Conservation (phyloP, 164 flowering plant genomes). For the Aristolochia fimbriata region DNA sequence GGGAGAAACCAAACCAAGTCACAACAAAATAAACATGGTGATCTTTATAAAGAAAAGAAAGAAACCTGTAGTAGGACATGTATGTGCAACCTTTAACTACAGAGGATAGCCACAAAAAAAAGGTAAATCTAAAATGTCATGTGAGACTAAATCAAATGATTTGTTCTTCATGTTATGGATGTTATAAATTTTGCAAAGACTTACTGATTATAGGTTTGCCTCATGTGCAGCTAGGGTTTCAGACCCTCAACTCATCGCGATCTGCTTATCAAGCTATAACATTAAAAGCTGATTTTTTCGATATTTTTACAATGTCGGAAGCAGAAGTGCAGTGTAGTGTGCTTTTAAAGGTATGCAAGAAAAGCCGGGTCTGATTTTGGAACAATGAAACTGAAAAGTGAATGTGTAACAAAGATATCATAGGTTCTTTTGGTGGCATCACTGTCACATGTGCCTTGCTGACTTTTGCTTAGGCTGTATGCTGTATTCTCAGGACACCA, state of each 20-base stretch:
- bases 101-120: neutral
- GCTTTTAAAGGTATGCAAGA: slow-evolving; percentile 65
- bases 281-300: slow-evolving; percentile 70
- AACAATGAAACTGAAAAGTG: neutral
- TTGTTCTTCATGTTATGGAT: neutral
- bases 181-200: neutral
- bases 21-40: no score
- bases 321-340: slow-evolving; percentile 69
- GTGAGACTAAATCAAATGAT: neutral
- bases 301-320: slow-evolving; percentile 40
- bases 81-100: neutral
- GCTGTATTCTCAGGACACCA: slow-evolving; percentile 87
- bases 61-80: neutral
- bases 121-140: neutral
- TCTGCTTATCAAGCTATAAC: slow-evolving; percentile 70
- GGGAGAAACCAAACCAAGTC: no score
- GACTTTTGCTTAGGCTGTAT: slow-evolving; percentile 52
- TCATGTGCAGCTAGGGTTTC: slow-evolving; percentile 54
- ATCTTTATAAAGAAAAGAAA: no score
- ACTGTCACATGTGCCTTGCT: slow-evolving; percentile 1
- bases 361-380: neutral
- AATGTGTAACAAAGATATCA: neutral
- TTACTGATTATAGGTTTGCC: neutral
- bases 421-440: neutral
- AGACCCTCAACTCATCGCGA: slow-evolving; percentile 73